Evolutionary conservation across 2,329 filamentous ascomycete species (phyloP), one percentile per base, ranked within the genome.

Genomic region (Phoma sp.): DNA sequence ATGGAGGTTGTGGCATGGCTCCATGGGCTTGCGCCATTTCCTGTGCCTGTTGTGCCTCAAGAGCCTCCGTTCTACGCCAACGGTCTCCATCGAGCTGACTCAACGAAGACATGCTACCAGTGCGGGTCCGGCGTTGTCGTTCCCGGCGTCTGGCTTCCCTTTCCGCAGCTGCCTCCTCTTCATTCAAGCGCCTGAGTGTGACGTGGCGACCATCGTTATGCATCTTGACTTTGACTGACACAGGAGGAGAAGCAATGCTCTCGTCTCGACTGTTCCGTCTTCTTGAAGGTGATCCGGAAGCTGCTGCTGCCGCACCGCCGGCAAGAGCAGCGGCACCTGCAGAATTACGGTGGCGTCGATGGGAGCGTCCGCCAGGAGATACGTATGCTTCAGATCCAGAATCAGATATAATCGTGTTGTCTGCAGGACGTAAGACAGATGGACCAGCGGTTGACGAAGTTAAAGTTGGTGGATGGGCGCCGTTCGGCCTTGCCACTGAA

Each of bases 211-310:
- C 84, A 59, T 87, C 84, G 53, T 83, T 81, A 70, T 87, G 84
- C 80, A 87, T 85, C 66, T 86, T 86, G 37, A 88, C 80, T 68
- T 87, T 86, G 50, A 88, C 80, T 27, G 82, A 85, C 41, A 87
- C 83, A 2, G 84, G 83, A n/a, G 83, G 84, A 0, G 83, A 84
- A 23, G 77, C 78, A 27, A 80, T 73, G 56, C 78, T 78, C 40
- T 77, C 77, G 39, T 79, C 76, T 48, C 58, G 60, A 47, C 71
- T 72, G 54, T 64, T 66, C 47, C 73, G 66, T 41, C 66, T 64
- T 47, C 60, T 68, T n/a, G 67, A 68, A 10, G 67, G 62, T 13
- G 72, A 69, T 8, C 65, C 67, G 22, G 57, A 64, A 14, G 32
- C 58, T 44, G 66, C 67, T 9, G 60, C 63, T 22, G 57, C 64